A percentile compares a stretch with the other conserved stretches of the same genome.
Evolutionary conservation across 2,329 filamentous ascomycete species (phyloP).

Genomic region (Verticillium longisporum): DNA sequence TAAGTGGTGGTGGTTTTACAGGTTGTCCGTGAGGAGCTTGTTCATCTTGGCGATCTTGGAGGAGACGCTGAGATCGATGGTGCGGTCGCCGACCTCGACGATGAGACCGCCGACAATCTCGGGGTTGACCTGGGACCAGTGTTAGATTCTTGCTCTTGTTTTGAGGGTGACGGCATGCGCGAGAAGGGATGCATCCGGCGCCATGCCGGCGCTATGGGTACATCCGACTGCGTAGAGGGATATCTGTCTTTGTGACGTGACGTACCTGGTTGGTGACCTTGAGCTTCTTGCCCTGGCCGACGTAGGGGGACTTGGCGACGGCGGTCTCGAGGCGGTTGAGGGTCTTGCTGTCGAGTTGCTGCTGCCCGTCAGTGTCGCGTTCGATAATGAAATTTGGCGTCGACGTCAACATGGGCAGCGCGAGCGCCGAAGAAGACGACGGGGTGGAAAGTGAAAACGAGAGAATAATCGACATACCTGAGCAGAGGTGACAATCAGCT

Average conservation of each 20-base stretch:
- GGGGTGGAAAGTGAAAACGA: too few relatives aligned
- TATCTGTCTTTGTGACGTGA: background rate
- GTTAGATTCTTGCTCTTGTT: background rate
- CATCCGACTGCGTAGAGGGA: too few relatives aligned
- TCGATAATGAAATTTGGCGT: too few relatives aligned
- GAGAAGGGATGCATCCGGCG: background rate
- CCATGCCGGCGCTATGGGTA: too few relatives aligned
- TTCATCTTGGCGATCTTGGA: constrained; percentile 96
- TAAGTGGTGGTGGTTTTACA: constrained; percentile 67
- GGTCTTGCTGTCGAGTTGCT: constrained; percentile 83
- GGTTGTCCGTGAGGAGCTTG: constrained; percentile 92
- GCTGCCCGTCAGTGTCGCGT: constrained; percentile 4
- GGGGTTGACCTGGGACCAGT: constrained; percentile 65
- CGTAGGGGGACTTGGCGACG: constrained; percentile 82
- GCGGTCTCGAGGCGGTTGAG: constrained; percentile 80
- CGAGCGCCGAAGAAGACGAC: too few relatives aligned
- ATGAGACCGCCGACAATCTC: constrained; percentile 91
- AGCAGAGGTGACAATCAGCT: constrained; percentile 86
- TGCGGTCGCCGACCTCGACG: constrained; percentile 95
- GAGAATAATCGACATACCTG: constrained; percentile 51
- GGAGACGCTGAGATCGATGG: constrained; percentile 94
- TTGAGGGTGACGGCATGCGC: background rate
- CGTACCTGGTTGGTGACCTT: constrained; percentile 86
- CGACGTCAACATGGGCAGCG: background rate
- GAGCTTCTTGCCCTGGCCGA: constrained; percentile 90